A percentile compares a stretch with the other conserved stretches of the same genome.
Evolutionary conservation across 768 basidiomycete species (phyloP).

Genomic region (Phanerochaete carnosa): DNA sequence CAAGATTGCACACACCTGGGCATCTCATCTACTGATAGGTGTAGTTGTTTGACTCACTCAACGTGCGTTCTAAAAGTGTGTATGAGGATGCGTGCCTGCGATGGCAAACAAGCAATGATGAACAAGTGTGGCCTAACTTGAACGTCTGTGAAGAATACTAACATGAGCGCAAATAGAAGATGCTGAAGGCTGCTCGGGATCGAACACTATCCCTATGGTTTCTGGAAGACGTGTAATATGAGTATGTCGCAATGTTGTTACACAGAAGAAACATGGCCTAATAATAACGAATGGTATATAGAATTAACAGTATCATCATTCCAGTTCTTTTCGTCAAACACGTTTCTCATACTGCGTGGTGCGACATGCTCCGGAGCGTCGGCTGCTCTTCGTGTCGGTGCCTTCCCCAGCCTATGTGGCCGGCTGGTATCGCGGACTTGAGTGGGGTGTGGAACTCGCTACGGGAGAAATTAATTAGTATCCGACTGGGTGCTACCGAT

Average conservation of each 20-base stretch:
- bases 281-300: background rate
- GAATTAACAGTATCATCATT: background rate
- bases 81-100: too few relatives aligned
- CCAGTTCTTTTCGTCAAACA: background rate
- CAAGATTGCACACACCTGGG: too few relatives aligned
- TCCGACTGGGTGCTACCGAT: background rate
- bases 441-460: slow-evolving; percentile 1
- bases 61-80: too few relatives aligned
- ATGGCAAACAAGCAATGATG: too few relatives aligned
- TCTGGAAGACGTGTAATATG: background rate
- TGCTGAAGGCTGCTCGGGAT: background rate
- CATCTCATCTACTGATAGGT: too few relatives aligned
- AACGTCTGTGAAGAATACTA: too few relatives aligned
- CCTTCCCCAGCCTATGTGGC: slow-evolving; percentile 4
- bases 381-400: background rate
- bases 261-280: background rate
- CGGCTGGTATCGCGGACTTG: slow-evolving; percentile 10
- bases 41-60: too few relatives aligned
- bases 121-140: too few relatives aligned
- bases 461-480: background rate
- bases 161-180: too few relatives aligned
- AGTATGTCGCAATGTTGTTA: background rate
- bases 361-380: background rate
- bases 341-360: background rate
- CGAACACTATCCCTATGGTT: background rate